phyloP scores from a whole-genome alignment of 306 rosid species.

The Oemleria cerasiformis region DNA sequence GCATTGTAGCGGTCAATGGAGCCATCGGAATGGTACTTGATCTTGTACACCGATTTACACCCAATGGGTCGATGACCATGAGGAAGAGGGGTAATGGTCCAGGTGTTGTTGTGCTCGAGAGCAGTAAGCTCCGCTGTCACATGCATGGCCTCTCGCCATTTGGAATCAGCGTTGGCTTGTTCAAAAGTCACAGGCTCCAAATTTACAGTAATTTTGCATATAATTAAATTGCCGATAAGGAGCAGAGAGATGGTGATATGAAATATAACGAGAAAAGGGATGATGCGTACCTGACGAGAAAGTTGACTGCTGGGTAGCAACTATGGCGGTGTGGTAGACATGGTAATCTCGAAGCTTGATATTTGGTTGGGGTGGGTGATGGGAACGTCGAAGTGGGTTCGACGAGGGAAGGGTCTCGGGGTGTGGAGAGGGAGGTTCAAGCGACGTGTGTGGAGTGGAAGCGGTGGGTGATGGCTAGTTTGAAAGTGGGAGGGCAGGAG shows the following conservation, averaged over 20 bases:
- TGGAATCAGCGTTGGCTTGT: not conserved
- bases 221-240: not conserved
- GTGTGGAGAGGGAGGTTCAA: not conserved
- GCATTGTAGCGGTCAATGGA: not conserved
- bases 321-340: not conserved
- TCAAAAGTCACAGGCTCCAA: not conserved
- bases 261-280: not conserved
- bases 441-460: no score
- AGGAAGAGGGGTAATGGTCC: not conserved
- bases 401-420: not conserved
- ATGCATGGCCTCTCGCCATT: not conserved
- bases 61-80: not conserved
- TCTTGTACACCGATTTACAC: not conserved
- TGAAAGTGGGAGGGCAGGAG: no score
- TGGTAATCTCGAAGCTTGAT: not conserved
- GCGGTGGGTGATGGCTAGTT: no score
- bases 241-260: not conserved
- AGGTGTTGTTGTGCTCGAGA: not conserved
- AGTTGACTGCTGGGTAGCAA: not conserved
- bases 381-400: not conserved
- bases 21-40: not conserved
- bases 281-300: not conserved
- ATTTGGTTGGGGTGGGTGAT: not conserved
- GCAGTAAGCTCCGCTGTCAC: not conserved
- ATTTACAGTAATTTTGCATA: not conserved